Percentiles rank a stretch among this genome's conserved stretches.
Evolutionary conservation across 2,329 filamentous ascomycete genomes (phyloP).

Genomic region (Beauveria scarabaeidicola): DNA sequence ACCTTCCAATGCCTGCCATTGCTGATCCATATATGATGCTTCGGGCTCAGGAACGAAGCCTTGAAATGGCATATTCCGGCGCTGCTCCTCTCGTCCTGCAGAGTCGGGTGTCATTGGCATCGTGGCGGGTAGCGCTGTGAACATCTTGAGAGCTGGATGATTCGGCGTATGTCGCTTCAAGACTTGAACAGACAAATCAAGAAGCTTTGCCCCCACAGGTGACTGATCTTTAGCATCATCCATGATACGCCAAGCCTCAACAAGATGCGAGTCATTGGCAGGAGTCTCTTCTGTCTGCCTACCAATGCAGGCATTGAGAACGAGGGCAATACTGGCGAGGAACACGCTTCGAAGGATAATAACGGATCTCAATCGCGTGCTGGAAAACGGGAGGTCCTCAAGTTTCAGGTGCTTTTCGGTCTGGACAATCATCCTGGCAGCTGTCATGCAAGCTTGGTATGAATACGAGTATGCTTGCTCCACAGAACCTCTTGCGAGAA

Average conservation of each 20-base stretch:
- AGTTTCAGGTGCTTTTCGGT: constrained; percentile 21
- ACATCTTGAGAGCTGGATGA: constrained; percentile 17
- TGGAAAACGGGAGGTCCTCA: constrained; percentile 20
- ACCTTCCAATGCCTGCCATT: constrained; percentile 20
- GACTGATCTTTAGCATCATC: constrained; percentile 24
- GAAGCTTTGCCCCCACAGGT: constrained; percentile 21
- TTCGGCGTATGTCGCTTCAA: constrained; percentile 24
- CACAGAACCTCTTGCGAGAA: constrained; percentile 25
- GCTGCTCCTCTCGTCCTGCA: constrained; percentile 13
- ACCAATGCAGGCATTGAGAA: constrained; percentile 25
- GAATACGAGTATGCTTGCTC: constrained; percentile 26
- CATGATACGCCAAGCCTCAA: constrained; percentile 26
- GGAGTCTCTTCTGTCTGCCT: constrained; percentile 17
- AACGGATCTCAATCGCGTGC: constrained; percentile 21
- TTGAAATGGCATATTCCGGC: constrained; percentile 9
- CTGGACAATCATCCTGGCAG: constrained; percentile 24
- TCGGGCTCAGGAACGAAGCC: constrained; percentile 11
- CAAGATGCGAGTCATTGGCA: constrained; percentile 19
- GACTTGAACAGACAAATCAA: constrained; percentile 23
- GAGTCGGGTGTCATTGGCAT: constrained; percentile 24
- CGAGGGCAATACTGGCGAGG: constrained; percentile 25
- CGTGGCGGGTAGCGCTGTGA: constrained; percentile 12
- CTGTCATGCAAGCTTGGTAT: constrained; percentile 23
- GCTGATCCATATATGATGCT: constrained; percentile 18
- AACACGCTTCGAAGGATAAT: constrained; percentile 27